These are phyloP conservation scores for Przewalskia tangutica DNA, from an alignment of 257 asterid species.

Conservation along the genomic window DNA sequence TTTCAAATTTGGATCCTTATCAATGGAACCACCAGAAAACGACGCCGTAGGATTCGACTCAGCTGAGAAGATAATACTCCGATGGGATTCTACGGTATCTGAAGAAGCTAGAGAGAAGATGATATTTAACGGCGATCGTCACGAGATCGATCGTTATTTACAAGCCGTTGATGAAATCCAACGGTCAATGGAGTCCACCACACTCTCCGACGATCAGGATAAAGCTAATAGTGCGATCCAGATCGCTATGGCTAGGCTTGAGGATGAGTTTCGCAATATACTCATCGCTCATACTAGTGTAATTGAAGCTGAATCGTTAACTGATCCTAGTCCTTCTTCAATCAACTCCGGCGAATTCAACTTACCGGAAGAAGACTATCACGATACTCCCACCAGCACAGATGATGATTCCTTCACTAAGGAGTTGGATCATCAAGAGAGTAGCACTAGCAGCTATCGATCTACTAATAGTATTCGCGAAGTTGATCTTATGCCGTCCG, in stretches of 20 bases:
- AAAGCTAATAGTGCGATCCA: slow-evolving; percentile 37
- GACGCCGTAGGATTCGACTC: slow-evolving; percentile 9
- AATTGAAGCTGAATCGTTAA: slow-evolving; percentile 42
- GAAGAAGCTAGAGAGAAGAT: slow-evolving; percentile 10
- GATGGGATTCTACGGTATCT: slow-evolving; percentile 9
- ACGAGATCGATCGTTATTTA: slow-evolving; percentile 12
- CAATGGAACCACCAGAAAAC: slow-evolving; percentile 57
- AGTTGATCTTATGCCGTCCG: slow-evolving; percentile 16
- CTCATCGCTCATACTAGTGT: slow-evolving; percentile 51
- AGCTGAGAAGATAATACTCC: slow-evolving; percentile 7
- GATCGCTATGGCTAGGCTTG: slow-evolving; percentile 93
- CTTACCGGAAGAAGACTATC: background rate
- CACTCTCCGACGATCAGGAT: background rate
- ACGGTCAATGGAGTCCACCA: slow-evolving; percentile 6
- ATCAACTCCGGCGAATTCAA: background rate
- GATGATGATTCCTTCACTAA: background rate
- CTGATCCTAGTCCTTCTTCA: slow-evolving; percentile 19
- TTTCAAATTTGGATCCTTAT: background rate
- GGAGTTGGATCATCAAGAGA: slow-evolving; percentile 21
- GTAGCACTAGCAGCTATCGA: slow-evolving; percentile 11
- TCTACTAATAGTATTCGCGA: slow-evolving; percentile 14
- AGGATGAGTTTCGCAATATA: slow-evolving; percentile 82
- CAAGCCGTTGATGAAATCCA: slow-evolving; percentile 19
- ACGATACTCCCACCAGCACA: background rate
- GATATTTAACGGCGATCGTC: slow-evolving; percentile 14